Evolutionary conservation across 2,329 filamentous ascomycete species (phyloP), one percentile per base, ranked within the genome.

Genomic region (Ceratocystis eucalypticola): DNA sequence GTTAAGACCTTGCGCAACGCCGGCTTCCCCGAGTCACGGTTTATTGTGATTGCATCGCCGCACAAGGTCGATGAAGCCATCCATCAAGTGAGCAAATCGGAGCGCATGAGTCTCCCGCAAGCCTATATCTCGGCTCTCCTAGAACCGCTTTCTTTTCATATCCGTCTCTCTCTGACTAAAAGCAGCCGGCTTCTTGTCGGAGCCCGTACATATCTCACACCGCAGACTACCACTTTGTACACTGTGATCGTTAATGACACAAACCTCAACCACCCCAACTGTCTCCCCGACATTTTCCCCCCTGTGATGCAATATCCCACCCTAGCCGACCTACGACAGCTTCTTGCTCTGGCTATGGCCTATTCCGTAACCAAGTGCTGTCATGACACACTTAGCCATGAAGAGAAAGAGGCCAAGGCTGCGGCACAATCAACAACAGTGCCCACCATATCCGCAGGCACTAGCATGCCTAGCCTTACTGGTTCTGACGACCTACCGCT

Each of bases 141-240:
- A 15, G 64, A 68, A 20, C 69, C 68, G 30, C 64, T 68, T 20
- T 53, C 75, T 22, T 77, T 76, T 67, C 63, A 70, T 71, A 76
- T 81, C 64, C 76, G 79, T 46, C 70, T 84, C 12, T 74, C 72
- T 41, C 74, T 84, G 64, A 77, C 80, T 1, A 76, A 79, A 0
- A 74, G 76, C 15, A 72, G 74, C 2, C 74, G 75, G 7, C 69
- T 83, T 30, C 74, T 75, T 46, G 74, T 83, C 68, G 76, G 76
- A 45, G 77, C 77, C 55, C 76, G 76, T 28, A 80, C 80, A 0
- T 76, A 76, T 57, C 74, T 79, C 68, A 72, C 74, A 48, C 78
- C 78, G 62, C 72, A 77, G 66, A 77, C 76, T 2, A 74, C 76
- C n/a, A 80, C 79, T 1, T 75, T 77, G 68, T 81, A 78, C 72